Evolutionary conservation across 495 filamentous ascomycete species (phyloP), one percentile per base, ranked within the genome.

Genomic region (Trichoderma reesei): DNA sequence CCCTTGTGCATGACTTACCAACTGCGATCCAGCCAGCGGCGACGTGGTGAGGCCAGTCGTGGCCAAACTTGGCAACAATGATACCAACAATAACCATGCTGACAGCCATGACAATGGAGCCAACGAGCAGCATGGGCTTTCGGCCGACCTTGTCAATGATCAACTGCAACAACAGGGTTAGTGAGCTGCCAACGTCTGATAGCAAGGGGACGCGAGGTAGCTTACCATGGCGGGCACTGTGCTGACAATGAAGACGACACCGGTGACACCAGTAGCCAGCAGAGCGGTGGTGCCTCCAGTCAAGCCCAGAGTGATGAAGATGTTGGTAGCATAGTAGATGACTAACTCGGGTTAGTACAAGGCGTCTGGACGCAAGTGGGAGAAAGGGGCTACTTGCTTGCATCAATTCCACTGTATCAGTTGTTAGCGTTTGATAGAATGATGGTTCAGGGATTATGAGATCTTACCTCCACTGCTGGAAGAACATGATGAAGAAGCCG

Each of bases 41-140:
- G 1, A 71, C 64, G 65, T 83, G 74, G n/a, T 44, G 56, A 0
- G 69, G 66, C 20, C 68, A 66, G 3, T 70, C 68, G 18, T 68
- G 63, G 1, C 76, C 74, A 10, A 75, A 72, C 13, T 73, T 79
- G 1, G 85, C 86, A 48, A 85, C 84, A 33, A 82, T 79, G 9
- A 80, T 76, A n/a, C 82, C 76, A n/a, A 86, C 82, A 61, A 87
- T 83, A 68, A 83, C 83, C 73, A 87, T 82, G 70, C 81, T 86
- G 26, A 86, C 70, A 54, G 75, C 72, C 86, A 87, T 87, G 33
- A 84, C 84, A 51, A 85, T 79, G 18, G 79, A 84, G 68, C 85
- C 83, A 36, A 79, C 72, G 59, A 86, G 78, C 9, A 87, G 75
- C 20, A 86, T 75, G 64, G 78, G 77, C 31, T 84, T 83, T 39